These are phyloP conservation scores for Zygoascus sp. DNA, from an alignment of 1,139 yeast genomes.

Conservation along the genomic window DNA sequence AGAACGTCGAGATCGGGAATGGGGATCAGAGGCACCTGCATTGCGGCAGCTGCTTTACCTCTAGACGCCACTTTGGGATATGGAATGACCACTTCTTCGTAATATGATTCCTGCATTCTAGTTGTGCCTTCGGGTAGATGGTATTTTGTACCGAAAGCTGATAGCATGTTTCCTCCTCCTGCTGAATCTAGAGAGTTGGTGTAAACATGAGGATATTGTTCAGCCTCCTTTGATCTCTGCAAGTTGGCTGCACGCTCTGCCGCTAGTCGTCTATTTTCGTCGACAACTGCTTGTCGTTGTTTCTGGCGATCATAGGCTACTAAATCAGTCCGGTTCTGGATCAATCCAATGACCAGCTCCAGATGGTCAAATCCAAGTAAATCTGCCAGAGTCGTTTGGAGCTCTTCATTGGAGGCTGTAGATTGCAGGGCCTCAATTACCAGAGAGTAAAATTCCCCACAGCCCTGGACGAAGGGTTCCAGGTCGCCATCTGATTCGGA, in stretches of 20 bases:
- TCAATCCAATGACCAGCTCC: slow-evolving; percentile 64
- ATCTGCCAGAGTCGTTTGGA: slow-evolving; percentile 68
- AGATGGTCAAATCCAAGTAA: slow-evolving; percentile 81
- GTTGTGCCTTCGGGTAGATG: slow-evolving; percentile 79
- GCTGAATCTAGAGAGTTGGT: slow-evolving; percentile 42
- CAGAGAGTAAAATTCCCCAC: slow-evolving; percentile 24
- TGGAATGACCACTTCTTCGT: slow-evolving; percentile 85
- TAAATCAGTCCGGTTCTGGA: slow-evolving; percentile 44
- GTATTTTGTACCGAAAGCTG: slow-evolving; percentile 76
- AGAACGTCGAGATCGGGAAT: slow-evolving; percentile 64
- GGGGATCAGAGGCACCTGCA: slow-evolving; percentile 42
- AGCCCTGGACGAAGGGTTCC: slow-evolving; percentile 17
- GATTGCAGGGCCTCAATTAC: slow-evolving; percentile 31
- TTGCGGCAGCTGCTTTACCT: slow-evolving; percentile 39
- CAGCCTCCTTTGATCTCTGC: not conserved
- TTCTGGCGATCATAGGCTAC: slow-evolving; percentile 13
- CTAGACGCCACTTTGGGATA: slow-evolving; percentile 52
- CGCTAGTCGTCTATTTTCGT: slow-evolving; percentile 6
- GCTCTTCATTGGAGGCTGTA: slow-evolving; percentile 45
- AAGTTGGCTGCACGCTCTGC: slow-evolving; percentile 8
- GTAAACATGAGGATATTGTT: slow-evolving; percentile 80
- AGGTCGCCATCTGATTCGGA: not conserved
- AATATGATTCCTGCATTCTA: slow-evolving; percentile 50
- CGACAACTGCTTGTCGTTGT: slow-evolving; percentile 44
- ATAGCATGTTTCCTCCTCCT: slow-evolving; percentile 62